Conservation (phyloP, 495 filamentous ascomycete genomes). For the Neurospora cerealis region DNA sequence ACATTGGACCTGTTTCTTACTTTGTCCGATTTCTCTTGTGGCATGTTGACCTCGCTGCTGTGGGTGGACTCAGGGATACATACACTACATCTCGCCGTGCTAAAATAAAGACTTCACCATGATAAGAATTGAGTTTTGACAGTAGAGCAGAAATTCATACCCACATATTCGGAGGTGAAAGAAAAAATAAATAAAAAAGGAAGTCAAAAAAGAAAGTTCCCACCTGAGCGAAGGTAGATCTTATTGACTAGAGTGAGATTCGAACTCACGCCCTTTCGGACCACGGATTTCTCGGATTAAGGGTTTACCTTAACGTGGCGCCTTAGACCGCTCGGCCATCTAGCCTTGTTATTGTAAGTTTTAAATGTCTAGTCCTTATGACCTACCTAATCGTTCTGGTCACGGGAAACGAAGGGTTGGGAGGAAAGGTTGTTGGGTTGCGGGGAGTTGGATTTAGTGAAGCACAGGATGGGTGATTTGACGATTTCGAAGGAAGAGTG, state of each 20-base stretch:
- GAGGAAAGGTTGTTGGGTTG: not conserved
- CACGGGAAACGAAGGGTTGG: not conserved
- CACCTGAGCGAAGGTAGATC: not conserved
- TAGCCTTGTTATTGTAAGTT: not conserved
- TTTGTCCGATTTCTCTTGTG: too few relatives aligned
- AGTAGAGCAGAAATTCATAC: not conserved
- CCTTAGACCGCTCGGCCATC: not conserved
- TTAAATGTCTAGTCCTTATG: not conserved
- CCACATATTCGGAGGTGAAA: not conserved
- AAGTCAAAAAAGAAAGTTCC: not conserved
- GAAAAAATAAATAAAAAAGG: not conserved
- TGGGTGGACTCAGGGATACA: too few relatives aligned
- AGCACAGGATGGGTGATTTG: not conserved
- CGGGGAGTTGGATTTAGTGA: not conserved
- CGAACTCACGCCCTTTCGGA: conserved; percentile 8
- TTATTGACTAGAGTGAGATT: conserved; percentile 8
- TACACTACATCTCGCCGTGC: too few relatives aligned
- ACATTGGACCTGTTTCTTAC: too few relatives aligned
- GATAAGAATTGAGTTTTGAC: not conserved
- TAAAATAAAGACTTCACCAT: too few relatives aligned
- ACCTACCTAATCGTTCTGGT: not conserved
- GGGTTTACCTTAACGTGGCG: not conserved
- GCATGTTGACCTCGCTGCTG: too few relatives aligned
- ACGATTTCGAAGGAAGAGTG: not conserved
- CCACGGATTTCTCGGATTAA: not conserved